phyloP scores from a whole-genome alignment of 2,329 filamentous ascomycete species.

The Botrytis byssoidea region DNA sequence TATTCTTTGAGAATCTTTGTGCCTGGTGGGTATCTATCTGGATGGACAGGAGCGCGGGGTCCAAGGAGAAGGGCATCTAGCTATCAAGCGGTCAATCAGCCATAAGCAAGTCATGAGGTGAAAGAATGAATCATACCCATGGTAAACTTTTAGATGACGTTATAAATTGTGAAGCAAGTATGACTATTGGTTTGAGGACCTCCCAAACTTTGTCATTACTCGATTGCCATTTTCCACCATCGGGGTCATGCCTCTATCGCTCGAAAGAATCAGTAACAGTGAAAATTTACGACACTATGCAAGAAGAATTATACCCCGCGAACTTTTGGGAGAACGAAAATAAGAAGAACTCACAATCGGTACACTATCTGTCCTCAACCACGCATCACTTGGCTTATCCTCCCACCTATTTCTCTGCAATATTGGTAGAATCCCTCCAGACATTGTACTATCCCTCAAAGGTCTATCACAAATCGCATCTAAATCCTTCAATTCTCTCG shows the following conservation, averaged over 20 bases:
- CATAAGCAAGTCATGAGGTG: neutral
- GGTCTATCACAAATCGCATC: slow-evolving; percentile 4
- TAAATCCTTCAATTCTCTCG: slow-evolving; percentile 13
- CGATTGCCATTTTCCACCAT: slow-evolving; percentile 10
- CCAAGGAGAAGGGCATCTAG: slow-evolving; percentile 6
- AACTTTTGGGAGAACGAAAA: neutral
- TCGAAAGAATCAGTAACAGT: neutral
- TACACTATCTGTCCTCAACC: slow-evolving; percentile 1
- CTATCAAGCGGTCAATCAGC: neutral
- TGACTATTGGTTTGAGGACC: neutral
- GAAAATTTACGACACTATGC: neutral
- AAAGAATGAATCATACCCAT: neutral
- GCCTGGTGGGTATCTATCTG: neutral
- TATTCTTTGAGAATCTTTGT: neutral
- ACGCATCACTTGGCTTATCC: slow-evolving; percentile 4
- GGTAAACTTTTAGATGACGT: slow-evolving; percentile 2
- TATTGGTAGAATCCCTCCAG: neutral
- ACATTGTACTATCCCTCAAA: neutral
- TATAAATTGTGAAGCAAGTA: neutral
- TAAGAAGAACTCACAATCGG: neutral
- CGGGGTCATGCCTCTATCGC: neutral
- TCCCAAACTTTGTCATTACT: slow-evolving; percentile 12
- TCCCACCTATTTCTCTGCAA: slow-evolving; percentile 5
- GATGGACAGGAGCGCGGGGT: neutral
- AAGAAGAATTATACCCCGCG: too few species aligned